Percentiles rank a stretch among this genome's conserved stretches.
These are phyloP conservation scores for Suaeda aralocaspica DNA, from an alignment of 148 eudicot species.

Conservation along the genomic window DNA sequence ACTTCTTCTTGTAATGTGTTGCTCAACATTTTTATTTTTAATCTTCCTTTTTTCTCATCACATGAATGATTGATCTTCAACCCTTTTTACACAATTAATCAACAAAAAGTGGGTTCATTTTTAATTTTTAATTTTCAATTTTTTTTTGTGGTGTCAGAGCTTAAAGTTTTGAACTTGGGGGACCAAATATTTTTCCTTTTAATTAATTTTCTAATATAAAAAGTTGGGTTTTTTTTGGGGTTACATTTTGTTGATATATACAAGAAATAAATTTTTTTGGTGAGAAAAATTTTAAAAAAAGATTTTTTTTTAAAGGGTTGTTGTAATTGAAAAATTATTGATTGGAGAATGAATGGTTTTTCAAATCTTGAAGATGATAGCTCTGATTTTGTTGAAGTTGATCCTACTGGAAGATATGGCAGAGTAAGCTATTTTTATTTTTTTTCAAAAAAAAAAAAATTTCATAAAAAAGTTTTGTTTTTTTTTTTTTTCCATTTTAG, in stretches of 20 bases:
- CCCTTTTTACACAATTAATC: neutral
- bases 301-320: no score
- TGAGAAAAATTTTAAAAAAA: neutral
- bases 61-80: slow-evolving; percentile 30
- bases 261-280: neutral
- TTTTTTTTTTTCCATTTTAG: slow-evolving; percentile 3
- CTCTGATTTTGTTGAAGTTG: slow-evolving; percentile 77
- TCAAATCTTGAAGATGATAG: slow-evolving; percentile 36
- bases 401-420: slow-evolving; percentile 89
- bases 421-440: slow-evolving; percentile 37
- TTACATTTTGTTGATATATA: slow-evolving; percentile 7
- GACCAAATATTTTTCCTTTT: neutral
- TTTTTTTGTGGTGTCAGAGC: slow-evolving; percentile 25
- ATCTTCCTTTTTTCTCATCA: slow-evolving; percentile 18
- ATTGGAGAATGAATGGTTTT: slow-evolving; percentile 41
- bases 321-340: neutral
- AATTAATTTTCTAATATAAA: neutral
- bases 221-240: neutral
- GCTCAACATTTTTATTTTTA: neutral
- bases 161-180: slow-evolving; percentile 16
- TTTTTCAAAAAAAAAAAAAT: no score
- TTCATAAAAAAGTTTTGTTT: neutral
- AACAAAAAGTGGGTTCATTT: slow-evolving; percentile 4
- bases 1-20: neutral
- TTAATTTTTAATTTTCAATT: no score